phyloP scores from a whole-genome alignment of 257 asterid genomes.

The Fraxinus excelsior region DNA sequence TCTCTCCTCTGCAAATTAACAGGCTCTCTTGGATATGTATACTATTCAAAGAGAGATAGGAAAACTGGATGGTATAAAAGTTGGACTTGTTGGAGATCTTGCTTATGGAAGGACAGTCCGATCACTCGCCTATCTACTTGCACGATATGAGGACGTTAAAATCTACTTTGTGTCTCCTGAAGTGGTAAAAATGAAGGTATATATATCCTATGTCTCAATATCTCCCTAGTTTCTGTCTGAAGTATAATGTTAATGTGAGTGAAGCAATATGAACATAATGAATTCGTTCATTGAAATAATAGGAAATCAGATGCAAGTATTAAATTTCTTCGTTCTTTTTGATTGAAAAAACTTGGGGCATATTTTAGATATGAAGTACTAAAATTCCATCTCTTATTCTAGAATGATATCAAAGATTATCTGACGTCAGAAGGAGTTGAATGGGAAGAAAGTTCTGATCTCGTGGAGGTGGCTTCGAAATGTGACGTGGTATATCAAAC shows the following conservation, averaged over 20 bases:
- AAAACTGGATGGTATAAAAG: conserved; percentile 83
- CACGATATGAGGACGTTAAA: conserved; percentile 70
- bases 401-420: conserved; percentile 90
- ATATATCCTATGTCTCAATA: not conserved
- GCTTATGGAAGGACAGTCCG: conserved; percentile 93
- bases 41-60: conserved; percentile 89
- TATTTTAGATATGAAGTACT: not conserved
- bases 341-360: not conserved
- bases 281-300: not conserved
- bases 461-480: conserved; percentile 84
- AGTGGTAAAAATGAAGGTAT: conserved; percentile 91
- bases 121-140: conserved; percentile 86
- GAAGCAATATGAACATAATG: not conserved
- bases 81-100: conserved; percentile 96
- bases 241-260: not conserved
- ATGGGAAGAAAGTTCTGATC: conserved; percentile 89
- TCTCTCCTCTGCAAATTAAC: conserved; percentile 17
- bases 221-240: too few relatives aligned
- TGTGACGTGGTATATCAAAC: conserved; percentile 88
- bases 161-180: conserved; percentile 89
- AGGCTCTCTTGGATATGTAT: conserved; percentile 88
- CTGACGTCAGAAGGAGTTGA: conserved; percentile 71
- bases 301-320: not conserved
- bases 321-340: not conserved
- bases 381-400: conserved; percentile 21